Percentiles rank a stretch among this genome's conserved stretches.
Evolutionary conservation across 1,284 basidiomycete species (phyloP).

Genomic region (Leccinum subrobustum): DNA sequence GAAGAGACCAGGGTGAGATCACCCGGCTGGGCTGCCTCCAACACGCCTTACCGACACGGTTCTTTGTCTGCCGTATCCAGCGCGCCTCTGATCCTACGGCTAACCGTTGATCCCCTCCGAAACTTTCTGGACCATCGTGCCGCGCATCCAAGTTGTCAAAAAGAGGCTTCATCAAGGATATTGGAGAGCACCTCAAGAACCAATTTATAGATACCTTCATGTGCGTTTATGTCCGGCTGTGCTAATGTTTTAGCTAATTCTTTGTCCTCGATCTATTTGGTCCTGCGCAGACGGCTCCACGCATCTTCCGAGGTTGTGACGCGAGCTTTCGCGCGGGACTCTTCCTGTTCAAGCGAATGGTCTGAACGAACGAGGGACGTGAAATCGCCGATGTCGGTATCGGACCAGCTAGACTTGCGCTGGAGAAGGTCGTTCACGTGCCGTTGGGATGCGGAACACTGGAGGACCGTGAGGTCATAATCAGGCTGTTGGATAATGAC

Average conservation of each 20-base stretch:
- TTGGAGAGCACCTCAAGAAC: no score
- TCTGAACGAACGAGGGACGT: conserved; percentile 77
- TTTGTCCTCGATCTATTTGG: no score
- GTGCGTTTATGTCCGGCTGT: no score
- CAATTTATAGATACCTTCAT: no score
- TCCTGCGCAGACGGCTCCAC: no score
- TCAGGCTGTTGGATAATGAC: no score
- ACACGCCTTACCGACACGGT: conserved; percentile 38
- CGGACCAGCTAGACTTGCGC: conserved; percentile 84
- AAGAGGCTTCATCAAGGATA: conserved; percentile 21
- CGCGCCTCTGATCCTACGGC: conserved; percentile 82
- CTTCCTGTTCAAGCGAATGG: conserved; percentile 63
- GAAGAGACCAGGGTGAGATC: no score
- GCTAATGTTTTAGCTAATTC: no score
- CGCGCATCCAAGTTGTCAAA: conserved; percentile 83
- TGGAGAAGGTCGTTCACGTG: conserved; percentile 90
- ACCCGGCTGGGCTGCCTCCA: no score
- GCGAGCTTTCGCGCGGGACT: conserved; percentile 62
- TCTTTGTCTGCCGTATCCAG: conserved; percentile 81
- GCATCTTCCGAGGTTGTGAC: conserved; percentile 69
- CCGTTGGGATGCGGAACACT: conserved; percentile 78
- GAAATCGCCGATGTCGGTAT: conserved; percentile 79
- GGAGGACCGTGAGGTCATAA: conserved; percentile 72
- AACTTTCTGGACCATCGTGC: conserved; percentile 92
- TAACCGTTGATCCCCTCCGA: conserved; percentile 84